phyloP scores from a whole-genome alignment of 148 eudicot species.

The Agrostemma githago region DNA sequence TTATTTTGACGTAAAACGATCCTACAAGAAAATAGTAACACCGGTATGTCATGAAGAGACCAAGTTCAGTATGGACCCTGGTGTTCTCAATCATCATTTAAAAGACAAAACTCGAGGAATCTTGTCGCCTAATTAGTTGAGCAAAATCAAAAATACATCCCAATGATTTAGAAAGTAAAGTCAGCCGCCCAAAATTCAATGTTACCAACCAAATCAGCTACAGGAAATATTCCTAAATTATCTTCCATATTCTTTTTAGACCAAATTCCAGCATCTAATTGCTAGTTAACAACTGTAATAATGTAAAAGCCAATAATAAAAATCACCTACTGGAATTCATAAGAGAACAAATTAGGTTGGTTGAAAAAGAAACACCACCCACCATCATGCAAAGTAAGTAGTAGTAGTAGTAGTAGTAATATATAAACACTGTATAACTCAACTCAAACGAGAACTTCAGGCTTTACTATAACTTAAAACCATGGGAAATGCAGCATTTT shows the following conservation, averaged over 20 bases:
- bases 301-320: neutral
- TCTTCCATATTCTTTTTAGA: neutral
- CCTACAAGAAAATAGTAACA: neutral
- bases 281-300: slow-evolving; percentile 3
- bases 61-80: neutral
- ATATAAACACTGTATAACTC: neutral
- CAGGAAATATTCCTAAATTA: slow-evolving; percentile 8
- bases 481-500: slow-evolving; percentile 56
- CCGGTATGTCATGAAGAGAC: neutral
- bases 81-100: neutral
- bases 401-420: too few species aligned
- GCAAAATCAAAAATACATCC: neutral
- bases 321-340: neutral
- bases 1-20: too few species aligned
- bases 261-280: slow-evolving; percentile 15
- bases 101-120: slow-evolving; percentile 1
- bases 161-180: slow-evolving; percentile 2
- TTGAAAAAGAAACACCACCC: slow-evolving; percentile 6
- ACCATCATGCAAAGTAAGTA: neutral
- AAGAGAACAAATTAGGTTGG: slow-evolving; percentile 1
- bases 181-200: slow-evolving; percentile 11
- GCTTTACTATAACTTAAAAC: neutral
- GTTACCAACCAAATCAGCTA: slow-evolving; percentile 19
- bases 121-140: neutral
- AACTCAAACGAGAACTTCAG: slow-evolving; percentile 8